Evolutionary conservation across 2,329 filamentous ascomycete species (phyloP).

Genomic region (Alternaria conjuncta): DNA sequence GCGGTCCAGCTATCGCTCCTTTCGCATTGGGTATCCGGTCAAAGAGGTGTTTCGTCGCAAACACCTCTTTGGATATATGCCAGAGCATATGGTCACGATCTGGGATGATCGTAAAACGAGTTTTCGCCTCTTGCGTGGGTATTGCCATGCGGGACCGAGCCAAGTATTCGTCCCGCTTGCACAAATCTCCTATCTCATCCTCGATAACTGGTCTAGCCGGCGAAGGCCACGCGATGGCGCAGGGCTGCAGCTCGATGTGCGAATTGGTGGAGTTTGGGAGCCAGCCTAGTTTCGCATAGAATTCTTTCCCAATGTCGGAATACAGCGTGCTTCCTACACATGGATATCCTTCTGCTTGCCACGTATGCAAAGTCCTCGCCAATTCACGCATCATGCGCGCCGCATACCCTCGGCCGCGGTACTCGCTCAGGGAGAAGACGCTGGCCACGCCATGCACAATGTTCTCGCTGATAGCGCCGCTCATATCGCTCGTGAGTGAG

Average conservation of each 20-base stretch:
- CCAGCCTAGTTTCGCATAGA: conserved; percentile 80
- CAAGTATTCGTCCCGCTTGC: conserved; percentile 62
- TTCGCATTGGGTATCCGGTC: conserved; percentile 60
- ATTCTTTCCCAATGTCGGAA: conserved; percentile 81
- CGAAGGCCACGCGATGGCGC: not conserved
- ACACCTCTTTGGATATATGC: conserved; percentile 79
- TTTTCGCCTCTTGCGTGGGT: conserved; percentile 47
- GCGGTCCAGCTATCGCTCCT: conserved; percentile 67
- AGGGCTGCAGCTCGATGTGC: conserved; percentile 63
- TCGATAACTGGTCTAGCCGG: not conserved
- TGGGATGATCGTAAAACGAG: conserved; percentile 68
- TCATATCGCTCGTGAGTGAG: not conserved
- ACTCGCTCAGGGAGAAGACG: conserved; percentile 71
- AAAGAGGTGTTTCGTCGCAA: conserved; percentile 69
- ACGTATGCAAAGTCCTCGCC: conserved; percentile 57
- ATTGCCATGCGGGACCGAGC: conserved; percentile 59
- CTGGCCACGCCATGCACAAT: conserved; percentile 75
- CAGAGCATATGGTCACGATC: conserved; percentile 70
- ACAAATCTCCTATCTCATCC: not conserved
- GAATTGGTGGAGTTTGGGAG: conserved; percentile 71
- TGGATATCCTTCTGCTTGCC: conserved; percentile 50
- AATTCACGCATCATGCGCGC: conserved; percentile 75
- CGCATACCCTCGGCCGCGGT: conserved; percentile 74
- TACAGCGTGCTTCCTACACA: conserved; percentile 75
- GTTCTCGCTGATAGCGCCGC: conserved; percentile 60